phyloP scores from a whole-genome alignment of 345 rosid species.

The Rhodamnia rubescens region DNA sequence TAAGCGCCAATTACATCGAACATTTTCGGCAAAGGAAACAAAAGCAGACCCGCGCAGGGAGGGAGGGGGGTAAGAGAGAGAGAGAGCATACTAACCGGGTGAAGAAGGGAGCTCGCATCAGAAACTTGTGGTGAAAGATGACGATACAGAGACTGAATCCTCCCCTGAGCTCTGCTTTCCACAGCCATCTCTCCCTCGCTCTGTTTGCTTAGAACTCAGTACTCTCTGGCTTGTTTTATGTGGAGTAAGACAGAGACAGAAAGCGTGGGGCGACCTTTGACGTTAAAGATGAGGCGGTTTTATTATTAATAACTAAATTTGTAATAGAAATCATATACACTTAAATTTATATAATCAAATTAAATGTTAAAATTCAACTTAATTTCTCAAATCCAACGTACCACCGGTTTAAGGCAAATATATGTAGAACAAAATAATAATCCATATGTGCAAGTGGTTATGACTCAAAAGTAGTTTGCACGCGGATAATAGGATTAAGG shows the following conservation, averaged over 20 bases:
- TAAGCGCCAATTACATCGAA: neutral
- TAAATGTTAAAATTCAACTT: neutral
- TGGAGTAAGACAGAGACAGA: neutral
- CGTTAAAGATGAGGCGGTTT: neutral
- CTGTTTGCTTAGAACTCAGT: neutral
- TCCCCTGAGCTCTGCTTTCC: neutral
- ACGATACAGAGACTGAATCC: neutral
- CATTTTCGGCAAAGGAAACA: neutral
- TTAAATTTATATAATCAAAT: neutral
- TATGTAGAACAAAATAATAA: rapidly evolving
- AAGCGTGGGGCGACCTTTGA: neutral
- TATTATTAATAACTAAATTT: neutral
- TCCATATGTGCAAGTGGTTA: too few relatives aligned
- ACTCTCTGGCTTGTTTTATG: neutral
- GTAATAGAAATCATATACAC: neutral
- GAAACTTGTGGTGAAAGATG: neutral
- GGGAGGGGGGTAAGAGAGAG: neutral
- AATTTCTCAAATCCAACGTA: neutral
- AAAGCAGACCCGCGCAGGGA: neutral
- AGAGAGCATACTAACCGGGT: neutral
- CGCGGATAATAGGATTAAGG: rapidly evolving
- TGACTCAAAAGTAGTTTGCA: neutral
- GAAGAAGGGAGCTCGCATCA: neutral
- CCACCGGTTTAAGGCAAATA: neutral
- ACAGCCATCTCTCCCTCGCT: neutral